phyloP scores from a whole-genome alignment of 345 rosid genomes.

The Crucihimalaya himalaica region DNA sequence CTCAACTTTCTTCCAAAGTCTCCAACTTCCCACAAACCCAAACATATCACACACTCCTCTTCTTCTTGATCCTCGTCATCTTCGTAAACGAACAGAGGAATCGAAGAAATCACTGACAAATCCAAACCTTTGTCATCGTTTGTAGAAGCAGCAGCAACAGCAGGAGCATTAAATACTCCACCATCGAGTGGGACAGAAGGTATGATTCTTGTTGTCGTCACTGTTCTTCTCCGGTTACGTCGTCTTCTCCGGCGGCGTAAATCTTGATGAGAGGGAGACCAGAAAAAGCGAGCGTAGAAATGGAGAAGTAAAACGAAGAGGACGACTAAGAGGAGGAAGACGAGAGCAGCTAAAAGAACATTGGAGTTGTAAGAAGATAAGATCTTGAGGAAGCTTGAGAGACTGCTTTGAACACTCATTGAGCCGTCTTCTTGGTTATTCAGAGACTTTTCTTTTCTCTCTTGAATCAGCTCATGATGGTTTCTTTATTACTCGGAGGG shows the following conservation, averaged over 20 bases:
- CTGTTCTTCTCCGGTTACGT: constrained; percentile 30
- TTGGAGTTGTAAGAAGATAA: constrained; percentile 71
- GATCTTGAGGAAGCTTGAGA: constrained; percentile 41
- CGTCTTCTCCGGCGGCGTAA: constrained; percentile 35
- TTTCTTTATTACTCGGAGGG: constrained; percentile 13
- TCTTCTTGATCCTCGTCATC: constrained; percentile 22
- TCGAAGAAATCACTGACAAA: constrained; percentile 56
- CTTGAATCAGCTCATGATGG: background rate
- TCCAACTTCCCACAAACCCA: constrained; percentile 58
- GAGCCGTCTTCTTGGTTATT: constrained; percentile 1
- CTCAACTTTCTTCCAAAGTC: constrained; percentile 62
- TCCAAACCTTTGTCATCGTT: constrained; percentile 55
- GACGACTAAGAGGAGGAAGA: constrained; percentile 68
- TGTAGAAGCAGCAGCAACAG: background rate
- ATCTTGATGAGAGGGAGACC: constrained; percentile 50
- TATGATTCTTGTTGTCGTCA: constrained; percentile 46
- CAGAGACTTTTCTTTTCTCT: background rate
- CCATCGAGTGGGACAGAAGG: constrained; percentile 21
- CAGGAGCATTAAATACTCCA: constrained; percentile 2
- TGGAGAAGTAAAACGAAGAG: constrained; percentile 82
- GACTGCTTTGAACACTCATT: constrained; percentile 18
- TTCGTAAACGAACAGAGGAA: constrained; percentile 65
- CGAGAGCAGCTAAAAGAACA: constrained; percentile 70
- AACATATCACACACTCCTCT: constrained; percentile 73
- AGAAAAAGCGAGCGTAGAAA: constrained; percentile 74